Conservation (phyloP, 2,329 filamentous ascomycete species). For the Sclerotinia subarctica region DNA sequence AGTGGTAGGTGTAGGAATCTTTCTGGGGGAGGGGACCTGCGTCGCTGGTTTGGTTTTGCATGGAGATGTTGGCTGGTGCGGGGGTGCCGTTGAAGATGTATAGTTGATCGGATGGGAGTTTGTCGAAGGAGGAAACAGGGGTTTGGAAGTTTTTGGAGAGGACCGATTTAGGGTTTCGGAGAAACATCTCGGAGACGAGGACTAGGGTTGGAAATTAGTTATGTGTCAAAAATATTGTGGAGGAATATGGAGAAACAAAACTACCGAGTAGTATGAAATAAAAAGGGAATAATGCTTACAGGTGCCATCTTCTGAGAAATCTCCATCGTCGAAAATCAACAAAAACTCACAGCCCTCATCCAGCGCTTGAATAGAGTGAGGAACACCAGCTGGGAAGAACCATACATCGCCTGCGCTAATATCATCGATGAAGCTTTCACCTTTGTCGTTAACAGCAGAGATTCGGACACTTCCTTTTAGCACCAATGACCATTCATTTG, state of each 20-base stretch:
- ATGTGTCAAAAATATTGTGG: neutral
- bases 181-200: constrained; percentile 42
- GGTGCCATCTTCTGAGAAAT: constrained; percentile 57
- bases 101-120: constrained; percentile 47
- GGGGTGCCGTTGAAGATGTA: constrained; percentile 53
- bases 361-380: constrained; percentile 54
- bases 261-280: neutral
- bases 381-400: constrained; percentile 51
- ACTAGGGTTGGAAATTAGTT: constrained; percentile 31
- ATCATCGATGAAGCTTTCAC: constrained; percentile 48
- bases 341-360: constrained; percentile 56
- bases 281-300: constrained; percentile 31
- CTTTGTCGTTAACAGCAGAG: constrained; percentile 51
- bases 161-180: constrained; percentile 42
- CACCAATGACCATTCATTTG: constrained; percentile 51
- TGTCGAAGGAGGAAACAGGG: constrained; percentile 46
- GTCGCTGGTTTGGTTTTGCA: constrained; percentile 47
- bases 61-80: constrained; percentile 44
- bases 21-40: constrained; percentile 42
- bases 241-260: neutral
- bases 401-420: constrained; percentile 51
- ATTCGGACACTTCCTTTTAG: constrained; percentile 53
- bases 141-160: constrained; percentile 54
- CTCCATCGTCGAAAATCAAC: constrained; percentile 57
- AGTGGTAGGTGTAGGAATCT: constrained; percentile 49